Evolutionary conservation across 768 basidiomycete species (phyloP), one percentile per base, ranked within the genome.

Genomic region (Termitomyces sp.): DNA sequence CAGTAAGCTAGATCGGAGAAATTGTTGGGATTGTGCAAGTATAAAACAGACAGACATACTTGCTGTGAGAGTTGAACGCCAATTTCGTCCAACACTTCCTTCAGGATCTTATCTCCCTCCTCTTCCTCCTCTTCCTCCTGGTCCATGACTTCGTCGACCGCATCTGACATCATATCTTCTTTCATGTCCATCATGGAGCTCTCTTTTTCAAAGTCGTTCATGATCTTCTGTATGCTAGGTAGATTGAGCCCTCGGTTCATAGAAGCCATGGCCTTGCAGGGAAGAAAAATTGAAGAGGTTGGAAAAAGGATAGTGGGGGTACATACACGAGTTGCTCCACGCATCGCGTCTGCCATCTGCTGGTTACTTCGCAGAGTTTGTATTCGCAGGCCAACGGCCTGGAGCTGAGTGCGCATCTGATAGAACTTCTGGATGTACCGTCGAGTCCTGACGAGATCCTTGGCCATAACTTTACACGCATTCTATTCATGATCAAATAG

Each of bases 181-280:
- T 98, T 99, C 97, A 99, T 98, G 73, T 99, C 97, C 97, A 99
- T 99, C 74, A 88, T 93, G 5, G 93, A 86, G 64, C 90, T 96
- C 74, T 99, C 97, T 66, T 86, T 89, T 77, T 99, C 97, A 66
- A 99, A 99, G 45, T 99, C 96, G 65, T 87, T 92, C 92, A 99
- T 95, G 68, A 98, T 98, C 53, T 86, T 84, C 69, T 95, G 92
- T 58, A 99, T 98, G 59, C 85, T 84, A 16, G 97, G 97, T 16
- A 98, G 82, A 73, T 99, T 98, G 60, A 98, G 82, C 41, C 92
- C 92, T 47, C 92, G 84, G 69, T 98, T 98, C 97, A 99, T 98
- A 32, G 93, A 83, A 12, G 87, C 90, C 97, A 99, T 98, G 17
- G 97, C 96, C 96, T 98, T 27, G 50, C 37, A 19, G 37, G n/a